phyloP scores from a whole-genome alignment of 148 eudicot species.

The Vaccinium darrowii region DNA sequence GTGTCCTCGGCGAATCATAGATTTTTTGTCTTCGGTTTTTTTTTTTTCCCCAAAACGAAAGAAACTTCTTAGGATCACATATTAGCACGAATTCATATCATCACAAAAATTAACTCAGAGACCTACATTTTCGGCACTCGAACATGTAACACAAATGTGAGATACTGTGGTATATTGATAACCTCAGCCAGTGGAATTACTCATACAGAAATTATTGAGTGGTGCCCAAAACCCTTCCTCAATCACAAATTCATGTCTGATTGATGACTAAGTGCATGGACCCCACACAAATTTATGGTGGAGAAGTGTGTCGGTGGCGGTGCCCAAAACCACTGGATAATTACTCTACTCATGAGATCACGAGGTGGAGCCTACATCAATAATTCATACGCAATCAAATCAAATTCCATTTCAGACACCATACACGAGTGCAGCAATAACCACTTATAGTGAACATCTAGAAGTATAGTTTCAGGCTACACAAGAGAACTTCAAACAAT shows the following conservation, averaged over 20 bases:
- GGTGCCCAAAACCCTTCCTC: too few relatives aligned
- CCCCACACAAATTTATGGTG: too few relatives aligned
- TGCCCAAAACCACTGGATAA: too few relatives aligned
- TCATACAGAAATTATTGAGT: too few relatives aligned
- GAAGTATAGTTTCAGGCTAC: neutral
- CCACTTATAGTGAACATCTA: neutral
- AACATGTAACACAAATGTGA: neutral
- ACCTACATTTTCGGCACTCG: neutral
- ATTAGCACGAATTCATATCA: neutral
- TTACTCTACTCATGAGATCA: neutral
- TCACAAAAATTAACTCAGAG: neutral
- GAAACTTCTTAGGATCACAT: too few relatives aligned
- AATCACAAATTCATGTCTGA: too few relatives aligned
- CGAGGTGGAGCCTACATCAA: constrained; percentile 1
- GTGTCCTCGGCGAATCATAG: neutral
- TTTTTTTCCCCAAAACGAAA: too few relatives aligned
- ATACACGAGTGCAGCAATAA: neutral
- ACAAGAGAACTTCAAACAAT: neutral
- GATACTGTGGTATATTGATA: neutral
- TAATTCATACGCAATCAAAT: neutral
- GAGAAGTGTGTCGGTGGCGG: too few relatives aligned
- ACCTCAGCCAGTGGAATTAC: too few relatives aligned
- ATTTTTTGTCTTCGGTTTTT: too few relatives aligned
- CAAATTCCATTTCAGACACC: neutral
- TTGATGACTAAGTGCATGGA: too few relatives aligned